Conservation (phyloP, 345 rosid species). For the Euphorbia pulcherrima region DNA sequence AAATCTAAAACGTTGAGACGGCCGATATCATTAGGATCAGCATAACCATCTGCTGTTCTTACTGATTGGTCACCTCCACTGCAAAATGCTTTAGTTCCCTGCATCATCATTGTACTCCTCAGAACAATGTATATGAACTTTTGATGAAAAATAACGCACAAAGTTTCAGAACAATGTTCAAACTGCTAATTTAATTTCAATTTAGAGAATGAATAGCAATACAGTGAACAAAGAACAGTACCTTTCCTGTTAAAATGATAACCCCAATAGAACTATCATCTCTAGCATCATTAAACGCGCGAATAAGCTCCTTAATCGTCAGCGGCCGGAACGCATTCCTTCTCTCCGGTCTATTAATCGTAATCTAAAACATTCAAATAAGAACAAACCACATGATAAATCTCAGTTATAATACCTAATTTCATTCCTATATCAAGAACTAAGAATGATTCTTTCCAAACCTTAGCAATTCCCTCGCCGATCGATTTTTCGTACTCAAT, state of each 20-base stretch:
- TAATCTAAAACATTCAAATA: constrained; percentile 38
- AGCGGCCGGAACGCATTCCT: constrained; percentile 78
- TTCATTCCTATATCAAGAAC: background rate
- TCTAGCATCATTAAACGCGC: constrained; percentile 79
- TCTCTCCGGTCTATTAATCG: constrained; percentile 77
- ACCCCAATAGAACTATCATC: constrained; percentile 74
- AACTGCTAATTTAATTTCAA: no score
- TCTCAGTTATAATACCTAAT: no score
- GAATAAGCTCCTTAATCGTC: constrained; percentile 73
- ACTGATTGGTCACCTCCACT: constrained; percentile 89
- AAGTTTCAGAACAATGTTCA: constrained; percentile 57
- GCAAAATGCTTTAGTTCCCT: constrained; percentile 93
- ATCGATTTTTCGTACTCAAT: constrained; percentile 76
- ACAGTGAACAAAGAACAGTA: constrained; percentile 14
- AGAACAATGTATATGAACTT: no score
- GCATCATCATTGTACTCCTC: constrained; percentile 13
- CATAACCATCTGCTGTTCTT: constrained; percentile 71
- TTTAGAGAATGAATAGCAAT: no score
- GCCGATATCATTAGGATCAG: constrained; percentile 60
- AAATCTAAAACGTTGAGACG: constrained; percentile 84
- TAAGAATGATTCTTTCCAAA: constrained; percentile 8
- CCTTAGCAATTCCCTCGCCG: constrained; percentile 90
- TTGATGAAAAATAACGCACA: no score
- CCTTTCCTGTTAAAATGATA: constrained; percentile 85
- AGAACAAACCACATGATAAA: background rate